Evolutionary conservation across 2,329 filamentous ascomycete species (phyloP), one percentile per base, ranked within the genome.

Genomic region (Aspergillus oerlinghausenensis): DNA sequence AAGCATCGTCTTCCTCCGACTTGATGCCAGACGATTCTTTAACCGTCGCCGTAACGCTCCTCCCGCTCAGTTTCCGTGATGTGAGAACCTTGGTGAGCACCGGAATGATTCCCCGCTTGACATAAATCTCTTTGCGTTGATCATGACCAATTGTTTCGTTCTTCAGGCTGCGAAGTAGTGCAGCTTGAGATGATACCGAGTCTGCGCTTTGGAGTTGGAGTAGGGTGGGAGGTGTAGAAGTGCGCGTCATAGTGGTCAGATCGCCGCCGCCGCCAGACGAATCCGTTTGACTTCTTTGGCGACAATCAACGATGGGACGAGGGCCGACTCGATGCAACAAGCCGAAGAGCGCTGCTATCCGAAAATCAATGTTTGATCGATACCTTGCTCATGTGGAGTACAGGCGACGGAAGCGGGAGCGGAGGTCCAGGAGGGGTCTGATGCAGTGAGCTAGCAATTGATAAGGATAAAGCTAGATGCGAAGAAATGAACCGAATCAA

Each of bases 141-240:
- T 88, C 82, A 73, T 97, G 91, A 25, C 94, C 94, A 58, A 96
- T 86, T 50, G 96, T 83, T 61, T 94, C 89, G 73, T 96, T 94
- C 78, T 96, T 97, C 29, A 99, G 78, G 45, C 81, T 79, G 62
- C 87, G 85, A 48, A 97, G 80, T 51, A 86, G 83, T 26, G 80
- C 77, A 43, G 83, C 67, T 59, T 74, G 75, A 49, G 68, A 67
- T 43, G 68, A 70, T 55, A 70, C 61, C 57, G 72, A 76, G 50
- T 73, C 75, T 60, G 86, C 81, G 65, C 77, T 81, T 61, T 79
- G 79, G 55, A 88, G 77, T 69, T 85, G 81, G 55, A 80, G 73
- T 51, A 86, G 75, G 63, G 86, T 80, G 53, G 82, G 77, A 51
- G 81, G 78, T 55, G 72, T 77, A 63, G 79, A 78, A 57, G 79